Evolutionary conservation across 2,329 filamentous ascomycete species (phyloP).

Genomic region (Sordariomycetes sp.): DNA sequence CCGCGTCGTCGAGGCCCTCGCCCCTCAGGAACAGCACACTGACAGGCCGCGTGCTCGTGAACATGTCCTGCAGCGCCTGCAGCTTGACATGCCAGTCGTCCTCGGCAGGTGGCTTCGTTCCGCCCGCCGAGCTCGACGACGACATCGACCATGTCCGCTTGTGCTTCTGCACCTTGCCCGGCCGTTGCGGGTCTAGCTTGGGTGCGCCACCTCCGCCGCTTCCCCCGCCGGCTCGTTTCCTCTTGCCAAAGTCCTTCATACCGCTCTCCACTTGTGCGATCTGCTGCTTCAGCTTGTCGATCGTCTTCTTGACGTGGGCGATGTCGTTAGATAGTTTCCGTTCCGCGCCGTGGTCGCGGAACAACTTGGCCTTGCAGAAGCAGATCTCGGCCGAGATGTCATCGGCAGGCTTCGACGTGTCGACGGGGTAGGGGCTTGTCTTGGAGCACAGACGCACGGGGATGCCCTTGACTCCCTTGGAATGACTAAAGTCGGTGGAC

Average conservation of each 20-base stretch:
- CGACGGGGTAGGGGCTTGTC: constrained; percentile 55
- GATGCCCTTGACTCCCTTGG: constrained; percentile 96
- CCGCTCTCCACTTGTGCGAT: constrained; percentile 67
- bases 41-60: constrained; percentile 68
- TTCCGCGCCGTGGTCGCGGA: constrained; percentile 91
- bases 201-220: constrained; percentile 11
- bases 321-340: constrained; percentile 91
- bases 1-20: constrained; percentile 68
- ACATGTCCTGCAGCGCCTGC: constrained; percentile 75
- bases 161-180: constrained; percentile 80
- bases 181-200: constrained; percentile 35
- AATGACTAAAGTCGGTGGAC: constrained; percentile 97
- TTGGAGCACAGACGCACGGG: constrained; percentile 89
- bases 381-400: constrained; percentile 58
- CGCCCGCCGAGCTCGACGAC: constrained; percentile 56
- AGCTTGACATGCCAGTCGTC: constrained; percentile 74
- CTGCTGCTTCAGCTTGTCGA: constrained; percentile 92
- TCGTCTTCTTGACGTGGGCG: constrained; percentile 89
- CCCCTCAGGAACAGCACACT: constrained; percentile 71
- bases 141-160: constrained; percentile 94
- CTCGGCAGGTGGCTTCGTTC: constrained; percentile 44
- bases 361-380: constrained; percentile 95
- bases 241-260: constrained; percentile 55
- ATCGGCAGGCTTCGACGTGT: constrained; percentile 35
- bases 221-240: constrained; percentile 32